Percentiles rank a stretch among this genome's conserved stretches.
Evolutionary conservation across 2,329 filamentous ascomycete species (phyloP).

Genomic region (Neonectria faginata): DNA sequence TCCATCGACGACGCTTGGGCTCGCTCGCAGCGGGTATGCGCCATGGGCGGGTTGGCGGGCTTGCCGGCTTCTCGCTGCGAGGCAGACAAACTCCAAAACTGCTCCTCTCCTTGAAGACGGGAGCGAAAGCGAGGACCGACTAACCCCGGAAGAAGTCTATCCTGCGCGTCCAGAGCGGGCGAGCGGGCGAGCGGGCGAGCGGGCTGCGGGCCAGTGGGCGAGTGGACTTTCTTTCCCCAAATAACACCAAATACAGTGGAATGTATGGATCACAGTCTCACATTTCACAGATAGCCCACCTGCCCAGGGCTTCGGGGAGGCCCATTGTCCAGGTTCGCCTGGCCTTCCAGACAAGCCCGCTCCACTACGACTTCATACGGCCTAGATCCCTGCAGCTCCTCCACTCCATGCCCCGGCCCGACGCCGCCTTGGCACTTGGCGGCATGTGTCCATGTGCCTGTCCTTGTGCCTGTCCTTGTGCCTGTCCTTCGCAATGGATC

Average conservation of each 20-base stretch:
- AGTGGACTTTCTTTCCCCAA: not conserved
- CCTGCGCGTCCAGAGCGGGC: not conserved
- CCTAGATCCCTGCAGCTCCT: not conserved
- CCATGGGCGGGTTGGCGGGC: slow-evolving; percentile 23
- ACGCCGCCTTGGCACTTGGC: slow-evolving; percentile 5
- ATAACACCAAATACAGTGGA: not conserved
- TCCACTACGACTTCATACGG: slow-evolving; percentile 1
- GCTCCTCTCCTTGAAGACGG: not conserved
- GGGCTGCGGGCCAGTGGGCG: no score
- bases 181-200: no score
- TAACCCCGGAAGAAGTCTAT: not conserved
- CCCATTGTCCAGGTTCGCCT: not conserved
- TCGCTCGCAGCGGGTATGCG: slow-evolving; percentile 30
- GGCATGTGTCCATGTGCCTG: not conserved
- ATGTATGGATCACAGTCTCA: slow-evolving; percentile 2
- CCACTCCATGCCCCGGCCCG: slow-evolving; percentile 5
- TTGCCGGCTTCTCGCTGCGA: slow-evolving; percentile 42
- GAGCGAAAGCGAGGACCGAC: not conserved
- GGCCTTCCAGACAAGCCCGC: not conserved
- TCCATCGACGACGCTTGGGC: slow-evolving; percentile 36
- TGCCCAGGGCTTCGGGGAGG: no score
- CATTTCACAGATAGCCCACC: not conserved
- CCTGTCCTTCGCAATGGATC: not conserved
- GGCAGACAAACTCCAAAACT: not conserved
- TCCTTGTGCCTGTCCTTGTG: not conserved